Evolutionary conservation across 2,329 filamentous ascomycete genomes (phyloP).

Genomic region (Dactylonectria estremocensis): DNA sequence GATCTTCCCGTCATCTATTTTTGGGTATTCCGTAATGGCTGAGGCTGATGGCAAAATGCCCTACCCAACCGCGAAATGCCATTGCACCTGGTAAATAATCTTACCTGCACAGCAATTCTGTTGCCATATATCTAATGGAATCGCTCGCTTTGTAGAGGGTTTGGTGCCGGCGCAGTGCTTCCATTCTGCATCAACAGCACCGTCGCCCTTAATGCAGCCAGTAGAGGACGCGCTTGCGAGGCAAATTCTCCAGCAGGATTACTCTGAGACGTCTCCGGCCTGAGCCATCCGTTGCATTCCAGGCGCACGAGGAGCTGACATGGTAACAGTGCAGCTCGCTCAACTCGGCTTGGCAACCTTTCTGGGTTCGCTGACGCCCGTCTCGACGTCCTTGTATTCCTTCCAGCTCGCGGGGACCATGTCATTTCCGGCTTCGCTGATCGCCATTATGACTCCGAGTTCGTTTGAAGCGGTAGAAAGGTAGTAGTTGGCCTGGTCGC

Average conservation of each 20-base stretch:
- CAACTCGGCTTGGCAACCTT: conserved; percentile 96
- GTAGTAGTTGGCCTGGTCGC: conserved; percentile 96
- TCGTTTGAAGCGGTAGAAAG: conserved; percentile 93
- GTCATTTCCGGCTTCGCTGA: conserved; percentile 87
- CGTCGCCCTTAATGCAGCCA: conserved; percentile 12
- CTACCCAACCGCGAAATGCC: conserved; percentile 1
- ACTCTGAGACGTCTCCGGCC: conserved; percentile 34
- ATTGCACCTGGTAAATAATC: background rate
- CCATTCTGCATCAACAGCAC: background rate
- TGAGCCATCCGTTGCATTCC: conserved; percentile 39
- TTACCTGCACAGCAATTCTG: background rate
- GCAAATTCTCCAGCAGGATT: conserved; percentile 24
- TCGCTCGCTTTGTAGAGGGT: background rate
- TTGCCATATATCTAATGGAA: background rate
- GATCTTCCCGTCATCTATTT: conserved; percentile 16
- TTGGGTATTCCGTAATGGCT: conserved; percentile 5
- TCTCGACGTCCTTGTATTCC: conserved; percentile 90
- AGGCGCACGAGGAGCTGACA: conserved; percentile 24
- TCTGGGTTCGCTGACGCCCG: conserved; percentile 81
- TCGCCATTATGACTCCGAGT: conserved; percentile 93
- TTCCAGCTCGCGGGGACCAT: conserved; percentile 97
- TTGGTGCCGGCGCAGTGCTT: background rate
- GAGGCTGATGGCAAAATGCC: conserved; percentile 12
- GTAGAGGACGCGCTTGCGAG: conserved; percentile 6
- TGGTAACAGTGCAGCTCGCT: conserved; percentile 50